These are phyloP conservation scores for Solanum paucissectum DNA, from an alignment of 257 asterid genomes.

Conservation along the genomic window DNA sequence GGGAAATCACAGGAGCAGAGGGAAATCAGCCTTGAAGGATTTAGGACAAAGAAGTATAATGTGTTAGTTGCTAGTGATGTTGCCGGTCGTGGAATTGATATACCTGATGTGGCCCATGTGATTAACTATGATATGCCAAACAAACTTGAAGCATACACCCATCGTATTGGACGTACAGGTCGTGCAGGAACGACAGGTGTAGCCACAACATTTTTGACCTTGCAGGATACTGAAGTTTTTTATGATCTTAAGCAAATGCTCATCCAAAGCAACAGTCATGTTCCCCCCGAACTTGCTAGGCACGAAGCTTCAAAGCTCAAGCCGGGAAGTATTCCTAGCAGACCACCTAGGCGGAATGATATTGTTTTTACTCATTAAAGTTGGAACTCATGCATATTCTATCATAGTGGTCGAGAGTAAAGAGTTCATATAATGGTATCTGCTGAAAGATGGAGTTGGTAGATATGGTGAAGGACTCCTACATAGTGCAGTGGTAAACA, in stretches of 20 bases:
- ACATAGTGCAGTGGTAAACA: not conserved
- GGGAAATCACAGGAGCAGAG: slow-evolving; percentile 57
- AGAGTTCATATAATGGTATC: not conserved
- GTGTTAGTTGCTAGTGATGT: slow-evolving; percentile 56
- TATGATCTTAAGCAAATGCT: slow-evolving; percentile 33
- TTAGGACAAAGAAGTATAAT: slow-evolving; percentile 41
- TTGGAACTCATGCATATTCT: not conserved
- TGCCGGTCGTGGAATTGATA: slow-evolving; percentile 60
- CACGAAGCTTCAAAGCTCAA: not conserved
- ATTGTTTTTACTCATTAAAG: not conserved
- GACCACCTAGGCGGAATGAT: not conserved
- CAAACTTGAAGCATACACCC: not conserved
- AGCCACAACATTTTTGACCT: slow-evolving; percentile 51
- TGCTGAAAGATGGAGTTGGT: not conserved
- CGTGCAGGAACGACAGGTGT: slow-evolving; percentile 34
- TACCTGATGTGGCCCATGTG: slow-evolving; percentile 53
- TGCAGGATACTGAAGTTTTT: slow-evolving; percentile 35
- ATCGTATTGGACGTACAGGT: not conserved
- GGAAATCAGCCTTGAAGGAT: slow-evolving; percentile 48
- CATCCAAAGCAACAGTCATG: slow-evolving; percentile 23
- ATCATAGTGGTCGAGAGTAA: not conserved
- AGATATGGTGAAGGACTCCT: not conserved
- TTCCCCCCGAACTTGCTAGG: not conserved
- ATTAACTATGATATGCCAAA: slow-evolving; percentile 44
- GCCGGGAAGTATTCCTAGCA: not conserved